Evolutionary conservation across 176 grass and related monocot genomes (phyloP).

Genomic region (Oryza glaberrima): DNA sequence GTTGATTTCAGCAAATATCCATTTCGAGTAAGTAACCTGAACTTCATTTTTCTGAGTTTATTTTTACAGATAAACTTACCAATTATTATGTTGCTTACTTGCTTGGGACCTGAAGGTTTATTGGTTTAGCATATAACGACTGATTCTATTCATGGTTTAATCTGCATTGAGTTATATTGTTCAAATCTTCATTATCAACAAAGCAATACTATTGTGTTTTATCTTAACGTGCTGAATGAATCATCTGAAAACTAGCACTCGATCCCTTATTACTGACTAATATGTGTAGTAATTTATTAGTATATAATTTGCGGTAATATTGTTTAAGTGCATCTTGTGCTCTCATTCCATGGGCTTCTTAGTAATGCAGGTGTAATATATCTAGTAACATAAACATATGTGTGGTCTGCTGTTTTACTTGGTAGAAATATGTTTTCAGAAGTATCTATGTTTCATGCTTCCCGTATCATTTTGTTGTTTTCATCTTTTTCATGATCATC

Average conservation of each 20-base stretch:
- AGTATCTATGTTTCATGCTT: conserved; percentile 21
- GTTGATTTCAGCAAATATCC: conserved; percentile 96
- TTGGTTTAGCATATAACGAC: conserved; percentile 29
- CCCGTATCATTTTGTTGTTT: background rate
- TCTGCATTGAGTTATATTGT: conserved; percentile 30
- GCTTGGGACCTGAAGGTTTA: background rate
- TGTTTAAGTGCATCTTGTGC: background rate
- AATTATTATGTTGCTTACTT: conserved; percentile 8
- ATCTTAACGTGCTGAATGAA: background rate
- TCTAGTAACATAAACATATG: background rate
- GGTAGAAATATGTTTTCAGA: conserved; percentile 22
- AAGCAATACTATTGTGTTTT: conserved; percentile 17
- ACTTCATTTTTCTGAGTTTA: conserved; percentile 28
- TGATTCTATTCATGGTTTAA: conserved; percentile 38
- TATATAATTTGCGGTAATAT: conserved; percentile 3
- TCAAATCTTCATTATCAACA: background rate
- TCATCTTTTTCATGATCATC: conserved; percentile 10
- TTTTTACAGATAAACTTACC: conserved; percentile 29
- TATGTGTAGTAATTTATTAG: background rate
- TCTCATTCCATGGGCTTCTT: conserved; percentile 16
- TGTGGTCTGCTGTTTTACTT: conserved; percentile 9
- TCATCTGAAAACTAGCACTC: no score
- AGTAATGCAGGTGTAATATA: conserved; percentile 16
- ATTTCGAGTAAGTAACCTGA: conserved; percentile 70
- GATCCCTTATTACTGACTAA: conserved; percentile 3